phyloP scores from a whole-genome alignment of 208 protist genomes.

The Leishmania braziliensis region DNA sequence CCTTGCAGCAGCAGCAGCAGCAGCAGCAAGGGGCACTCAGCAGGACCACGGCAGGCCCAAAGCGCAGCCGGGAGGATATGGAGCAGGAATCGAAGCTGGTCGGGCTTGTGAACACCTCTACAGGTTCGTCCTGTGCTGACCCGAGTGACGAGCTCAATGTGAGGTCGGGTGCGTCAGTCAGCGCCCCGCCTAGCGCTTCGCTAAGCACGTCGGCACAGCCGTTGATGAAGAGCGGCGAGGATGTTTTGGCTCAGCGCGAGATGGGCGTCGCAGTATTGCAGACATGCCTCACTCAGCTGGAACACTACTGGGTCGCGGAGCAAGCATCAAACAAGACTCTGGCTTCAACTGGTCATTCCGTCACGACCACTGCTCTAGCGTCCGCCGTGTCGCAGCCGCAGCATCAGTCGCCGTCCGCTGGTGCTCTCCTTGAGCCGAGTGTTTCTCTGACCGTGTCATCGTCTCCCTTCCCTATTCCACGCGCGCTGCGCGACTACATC shows the following conservation, averaged over 20 bases:
- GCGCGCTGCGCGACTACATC: conserved; percentile 12
- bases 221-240: conserved; percentile 11
- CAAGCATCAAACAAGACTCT: not conserved
- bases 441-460: not conserved
- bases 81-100: not conserved
- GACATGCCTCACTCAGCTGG: conserved; percentile 6
- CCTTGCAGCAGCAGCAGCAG: conserved; percentile 17
- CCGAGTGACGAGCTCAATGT: not conserved
- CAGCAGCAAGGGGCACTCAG: not conserved
- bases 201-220: not conserved
- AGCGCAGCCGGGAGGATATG: conserved; percentile 22
- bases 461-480: conserved; percentile 1
- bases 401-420: not conserved
- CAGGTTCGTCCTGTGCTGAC: conserved; percentile 2
- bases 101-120: not conserved
- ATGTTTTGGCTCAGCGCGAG: conserved; percentile 16
- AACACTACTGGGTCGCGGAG: conserved; percentile 13
- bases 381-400: not conserved
- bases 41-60: not conserved
- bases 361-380: not conserved
- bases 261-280: conserved; percentile 15
- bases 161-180: not conserved
- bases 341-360: not conserved
- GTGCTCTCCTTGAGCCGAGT: not conserved
- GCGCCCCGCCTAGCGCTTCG: not conserved